These are phyloP conservation scores for Ogataea sp. DNA, from an alignment of 805 yeast genomes.

Conservation along the genomic window DNA sequence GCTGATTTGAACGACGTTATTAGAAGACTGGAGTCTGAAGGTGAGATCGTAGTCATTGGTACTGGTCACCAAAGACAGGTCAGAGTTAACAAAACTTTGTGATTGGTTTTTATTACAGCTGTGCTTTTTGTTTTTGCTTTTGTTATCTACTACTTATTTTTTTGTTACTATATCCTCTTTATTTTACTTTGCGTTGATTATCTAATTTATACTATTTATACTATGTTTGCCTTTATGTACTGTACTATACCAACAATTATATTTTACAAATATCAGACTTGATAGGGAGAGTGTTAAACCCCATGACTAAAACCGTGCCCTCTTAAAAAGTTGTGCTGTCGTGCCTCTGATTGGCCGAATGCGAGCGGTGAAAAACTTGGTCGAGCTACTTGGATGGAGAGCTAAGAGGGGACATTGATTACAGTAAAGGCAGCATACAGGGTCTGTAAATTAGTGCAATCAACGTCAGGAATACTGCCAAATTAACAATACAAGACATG, in stretches of 20 bases:
- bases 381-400: not conserved
- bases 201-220: not conserved
- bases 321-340: no score
- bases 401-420: not conserved
- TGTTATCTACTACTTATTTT: not conserved
- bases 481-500: slow-evolving; percentile 16
- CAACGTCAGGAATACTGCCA: no score
- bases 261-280: no score
- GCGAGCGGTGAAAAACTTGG: not conserved
- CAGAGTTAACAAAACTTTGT: slow-evolving; percentile 11
- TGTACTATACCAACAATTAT: not conserved
- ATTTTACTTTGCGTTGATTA: not conserved
- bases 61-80: slow-evolving; percentile 64
- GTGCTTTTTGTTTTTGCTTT: not conserved
- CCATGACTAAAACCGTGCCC: no score
- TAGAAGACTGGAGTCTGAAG: slow-evolving; percentile 63
- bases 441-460: no score
- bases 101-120: not conserved
- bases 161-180: not conserved
- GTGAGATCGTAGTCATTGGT: slow-evolving; percentile 59
- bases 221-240: no score
- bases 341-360: not conserved
- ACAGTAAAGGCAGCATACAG: not conserved
- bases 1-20: slow-evolving; percentile 61
- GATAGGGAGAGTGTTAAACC: no score